Base-by-base conservation (phyloP, 495 filamentous ascomycete species). In the Evernia prunastri region DNA sequence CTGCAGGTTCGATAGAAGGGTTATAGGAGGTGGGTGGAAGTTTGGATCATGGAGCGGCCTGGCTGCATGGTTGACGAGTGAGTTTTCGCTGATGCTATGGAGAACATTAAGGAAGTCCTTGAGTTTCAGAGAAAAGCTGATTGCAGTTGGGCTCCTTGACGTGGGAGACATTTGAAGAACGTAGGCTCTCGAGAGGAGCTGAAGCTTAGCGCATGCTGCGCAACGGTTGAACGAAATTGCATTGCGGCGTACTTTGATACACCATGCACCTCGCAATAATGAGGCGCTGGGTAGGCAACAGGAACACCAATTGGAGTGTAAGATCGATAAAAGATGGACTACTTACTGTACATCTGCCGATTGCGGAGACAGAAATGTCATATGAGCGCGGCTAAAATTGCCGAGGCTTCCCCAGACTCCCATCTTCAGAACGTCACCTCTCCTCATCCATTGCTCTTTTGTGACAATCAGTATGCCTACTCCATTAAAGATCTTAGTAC, bases 401-500 rank as follows among this genome's bases (percentile, higher is more conserved):
- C 62, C 62, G 62, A 64, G 62, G 62, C 45, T 58, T 59, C 15
- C 35, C 62, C 15, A 37, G 29, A 33, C 6, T 33, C 2, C 15
- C 12, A 25, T 51, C 0, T 56, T 11, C 29, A 64, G 40, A 51
- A 58, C 40, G 23, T 51, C 53, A 36, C 25, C 27, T 51, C 33
- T 39, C 11, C 58, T 36, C 31, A 7, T 17, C 27, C 20, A 39
- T 29, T 47, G 17, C 13, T 20, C 25, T 18, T 12, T n/a, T 17
- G 20, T 36, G 40, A 17, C 49, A 40, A 17, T 18, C 47, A 53
- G 18, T 13, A 96, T 96, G 92, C 87, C 91, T 66, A 83, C 86
- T 56, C 82, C 73, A 53, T 70, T 98, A 66, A 84, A 92, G 73
- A 97, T 98, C 74, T 81, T 98, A 65, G 94, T 98, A 25, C 94